Conservation (phyloP, 306 rosid species). For the peach (Prunus persica) region Prunus_persica_NCBIv2 NC_034010.1:24624001-24624500, state of each 20-base stretch:
- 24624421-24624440: background rate
- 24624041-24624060: background rate
- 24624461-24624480: background rate
- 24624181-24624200: slow-evolving; percentile 49
- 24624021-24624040: background rate
- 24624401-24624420: slow-evolving; percentile 13
- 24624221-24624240: slow-evolving; percentile 76
- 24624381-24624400: slow-evolving; percentile 14
- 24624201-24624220: slow-evolving; percentile 63
- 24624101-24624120: slow-evolving; percentile 63
- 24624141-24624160: slow-evolving; percentile 81
- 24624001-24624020: background rate
- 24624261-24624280: slow-evolving; percentile 76
- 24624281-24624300: slow-evolving; percentile 93
- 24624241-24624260: slow-evolving; percentile 51
- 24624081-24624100: slow-evolving; percentile 54
- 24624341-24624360: slow-evolving; percentile 96
- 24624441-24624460: background rate
- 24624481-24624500: background rate
- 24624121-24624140: slow-evolving; percentile 48
- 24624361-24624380: slow-evolving; percentile 16
- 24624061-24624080: slow-evolving; percentile 3
- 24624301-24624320: slow-evolving; percentile 95
- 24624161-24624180: slow-evolving; percentile 83
- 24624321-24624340: slow-evolving; percentile 84